A percentile compares a stretch with the other conserved stretches of the same genome.
Evolutionary conservation across 1,284 basidiomycete species (phyloP).

Genomic region (Trametes sp.): DNA sequence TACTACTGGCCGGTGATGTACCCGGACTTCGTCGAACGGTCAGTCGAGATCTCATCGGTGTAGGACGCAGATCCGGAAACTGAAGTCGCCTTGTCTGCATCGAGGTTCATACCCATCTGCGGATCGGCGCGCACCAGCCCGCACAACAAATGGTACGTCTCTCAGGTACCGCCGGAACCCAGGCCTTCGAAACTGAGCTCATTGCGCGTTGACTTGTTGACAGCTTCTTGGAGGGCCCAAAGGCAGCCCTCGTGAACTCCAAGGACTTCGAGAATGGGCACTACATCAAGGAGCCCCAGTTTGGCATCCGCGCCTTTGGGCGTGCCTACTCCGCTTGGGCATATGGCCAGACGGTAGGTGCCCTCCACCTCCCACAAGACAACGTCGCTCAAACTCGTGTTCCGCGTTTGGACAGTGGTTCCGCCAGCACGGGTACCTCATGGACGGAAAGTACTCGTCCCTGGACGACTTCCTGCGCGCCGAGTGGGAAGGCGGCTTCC

Average conservation of each 20-base stretch:
- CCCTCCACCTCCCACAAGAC: neutral
- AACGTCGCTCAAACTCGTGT: neutral
- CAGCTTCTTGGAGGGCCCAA: slow-evolving; percentile 68
- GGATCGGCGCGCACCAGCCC: slow-evolving; percentile 68
- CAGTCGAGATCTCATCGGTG: neutral
- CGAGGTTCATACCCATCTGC: slow-evolving; percentile 59
- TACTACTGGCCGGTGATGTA: slow-evolving; percentile 69
- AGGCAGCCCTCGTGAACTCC: slow-evolving; percentile 61
- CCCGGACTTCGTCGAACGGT: slow-evolving; percentile 65
- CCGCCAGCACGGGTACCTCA: slow-evolving; percentile 56
- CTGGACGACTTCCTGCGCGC: slow-evolving; percentile 59
- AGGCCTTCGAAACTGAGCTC: neutral
- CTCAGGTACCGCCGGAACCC: neutral
- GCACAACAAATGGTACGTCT: slow-evolving; percentile 63
- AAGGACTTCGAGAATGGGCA: slow-evolving; percentile 65
- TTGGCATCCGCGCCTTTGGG: slow-evolving; percentile 61
- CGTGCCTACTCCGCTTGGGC: slow-evolving; percentile 69
- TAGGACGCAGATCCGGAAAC: neutral
- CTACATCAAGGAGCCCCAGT: slow-evolving; percentile 55
- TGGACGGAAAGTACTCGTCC: slow-evolving; percentile 53
- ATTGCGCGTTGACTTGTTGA: no score
- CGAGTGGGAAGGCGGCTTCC: slow-evolving; percentile 58
- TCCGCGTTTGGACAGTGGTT: slow-evolving; percentile 54
- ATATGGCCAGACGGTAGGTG: slow-evolving; percentile 59
- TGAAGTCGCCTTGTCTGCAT: slow-evolving; percentile 7